Evolutionary conservation across 176 grass and related monocot species (phyloP), one percentile per base, ranked within the genome.

Genomic region (Zizania latifolia): DNA sequence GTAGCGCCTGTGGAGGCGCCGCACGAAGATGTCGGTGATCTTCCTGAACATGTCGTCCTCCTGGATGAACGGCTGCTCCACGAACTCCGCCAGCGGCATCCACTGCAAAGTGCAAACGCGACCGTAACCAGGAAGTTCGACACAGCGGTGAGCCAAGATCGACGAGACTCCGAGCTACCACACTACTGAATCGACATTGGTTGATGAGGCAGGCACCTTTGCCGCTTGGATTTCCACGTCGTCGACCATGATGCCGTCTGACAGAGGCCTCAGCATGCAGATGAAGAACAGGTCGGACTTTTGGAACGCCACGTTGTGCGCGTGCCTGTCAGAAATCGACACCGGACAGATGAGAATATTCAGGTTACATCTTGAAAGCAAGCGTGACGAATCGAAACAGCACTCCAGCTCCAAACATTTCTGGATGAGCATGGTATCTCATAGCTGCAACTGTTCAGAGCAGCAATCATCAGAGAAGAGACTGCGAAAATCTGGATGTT

Each of bases 261-360:
- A 97, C 5, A 89, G 17, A 33, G 94, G 90, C 76, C 88, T 87
- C 83, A 97, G 74, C 94, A 97, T 91, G 66, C 90, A 86, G 80
- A 93, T 84, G 87, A 93, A 89, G 80, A 93, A 89, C 61, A 93
- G 33, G 72, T 86, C 86, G 0, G 90, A 89, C 64, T 89, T 93
- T 24, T 85, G 86, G 83, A 93, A 93, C 68, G 86, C 86, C 60
- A 89, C 68, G 16, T 84, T 61, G 34, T 93, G 90, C 13, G 83
- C 90, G 36, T 93, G 90, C 76, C 90, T 93, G 10, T 1, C 5
- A 76, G 0, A 8, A 15, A 45, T 44, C 32, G 10, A 26, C 2
- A 57, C 23, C 10, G 12, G n/a, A 22, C n/a, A n/a, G n/a, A n/a
- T n/a, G n/a, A n/a, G n/a, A n/a, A n/a, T n/a, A n/a, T 29, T 61